Percentiles rank a stretch among this genome's conserved stretches.
These are phyloP conservation scores for Deakozyma indianensis DNA, from an alignment of 805 yeast species.

Conservation along the genomic window DNA sequence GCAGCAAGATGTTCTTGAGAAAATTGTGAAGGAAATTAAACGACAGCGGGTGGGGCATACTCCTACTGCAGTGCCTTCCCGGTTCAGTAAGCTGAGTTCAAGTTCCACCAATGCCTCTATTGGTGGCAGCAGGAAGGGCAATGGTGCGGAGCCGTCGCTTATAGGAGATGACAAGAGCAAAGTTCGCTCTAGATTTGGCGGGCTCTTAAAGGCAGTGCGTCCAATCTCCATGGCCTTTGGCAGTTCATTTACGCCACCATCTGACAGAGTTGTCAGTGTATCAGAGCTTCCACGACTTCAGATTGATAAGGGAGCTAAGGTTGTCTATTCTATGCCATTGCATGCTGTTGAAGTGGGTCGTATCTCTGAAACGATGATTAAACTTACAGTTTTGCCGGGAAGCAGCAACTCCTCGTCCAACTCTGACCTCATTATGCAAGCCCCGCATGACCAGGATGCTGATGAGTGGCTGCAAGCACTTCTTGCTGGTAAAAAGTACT, in stretches of 20 bases:
- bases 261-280: constrained; percentile 35
- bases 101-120: neutral
- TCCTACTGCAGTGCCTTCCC: neutral
- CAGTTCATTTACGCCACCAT: constrained; percentile 6
- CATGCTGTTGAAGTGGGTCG: constrained; percentile 5
- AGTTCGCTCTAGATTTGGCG: constrained; percentile 22
- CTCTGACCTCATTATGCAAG: constrained; percentile 38
- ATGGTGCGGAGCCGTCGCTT: neutral
- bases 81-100: neutral
- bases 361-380: neutral
- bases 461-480: constrained; percentile 53
- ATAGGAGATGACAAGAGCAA: constrained; percentile 4
- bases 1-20: constrained; percentile 26
- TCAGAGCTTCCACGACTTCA: constrained; percentile 26
- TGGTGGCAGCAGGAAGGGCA: neutral
- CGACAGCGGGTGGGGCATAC: constrained; percentile 2
- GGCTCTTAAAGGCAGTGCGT: constrained; percentile 24
- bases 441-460: constrained; percentile 43
- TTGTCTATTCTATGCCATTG: constrained; percentile 2
- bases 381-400: neutral
- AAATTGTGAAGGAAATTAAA: constrained; percentile 9
- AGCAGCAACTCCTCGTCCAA: neutral
- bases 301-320: constrained; percentile 3
- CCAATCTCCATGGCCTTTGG: constrained; percentile 26
- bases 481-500: constrained; percentile 13